phyloP scores from a whole-genome alignment of 495 filamentous ascomycete genomes.

The Delitschia confertaspora region DNA sequence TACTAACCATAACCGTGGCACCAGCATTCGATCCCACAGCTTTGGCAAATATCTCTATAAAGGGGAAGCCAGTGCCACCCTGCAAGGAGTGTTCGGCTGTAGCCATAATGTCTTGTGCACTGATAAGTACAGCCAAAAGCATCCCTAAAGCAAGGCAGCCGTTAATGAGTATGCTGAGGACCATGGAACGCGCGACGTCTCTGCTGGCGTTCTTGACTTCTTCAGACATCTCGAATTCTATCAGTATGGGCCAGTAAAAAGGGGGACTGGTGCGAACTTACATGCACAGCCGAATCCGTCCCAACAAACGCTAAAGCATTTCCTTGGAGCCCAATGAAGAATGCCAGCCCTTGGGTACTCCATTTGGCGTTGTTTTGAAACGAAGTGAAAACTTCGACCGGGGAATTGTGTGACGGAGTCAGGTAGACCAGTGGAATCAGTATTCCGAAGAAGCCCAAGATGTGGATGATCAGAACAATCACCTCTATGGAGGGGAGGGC shows the following conservation, averaged over 20 bases:
- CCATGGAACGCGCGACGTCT: constrained; percentile 28
- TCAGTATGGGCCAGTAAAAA: background rate
- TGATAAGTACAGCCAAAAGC: constrained; percentile 18
- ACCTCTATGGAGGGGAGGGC: constrained; percentile 50
- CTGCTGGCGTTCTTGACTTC: constrained; percentile 27
- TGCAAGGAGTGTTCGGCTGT: constrained; percentile 20
- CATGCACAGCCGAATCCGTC: constrained; percentile 28
- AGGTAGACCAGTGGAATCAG: constrained; percentile 51
- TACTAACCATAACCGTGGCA: constrained; percentile 42
- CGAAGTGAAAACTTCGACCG: constrained; percentile 43
- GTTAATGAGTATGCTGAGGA: constrained; percentile 27
- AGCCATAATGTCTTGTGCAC: constrained; percentile 36
- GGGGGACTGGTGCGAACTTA: constrained; percentile 33
- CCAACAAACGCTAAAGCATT: constrained; percentile 39
- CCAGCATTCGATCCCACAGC: constrained; percentile 40
- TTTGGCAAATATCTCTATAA: constrained; percentile 46
- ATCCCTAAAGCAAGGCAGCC: constrained; percentile 25
- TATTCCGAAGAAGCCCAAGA: constrained; percentile 55
- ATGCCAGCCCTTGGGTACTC: constrained; percentile 45
- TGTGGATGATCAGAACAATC: constrained; percentile 51
- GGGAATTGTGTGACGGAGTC: constrained; percentile 39
- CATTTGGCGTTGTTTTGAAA: constrained; percentile 48
- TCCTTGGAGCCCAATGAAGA: constrained; percentile 48
- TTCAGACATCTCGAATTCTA: constrained; percentile 33
- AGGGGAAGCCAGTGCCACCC: constrained; percentile 40